Conservation (phyloP, 2,329 filamentous ascomycete species). For the Talaromyces sp. region DNA sequence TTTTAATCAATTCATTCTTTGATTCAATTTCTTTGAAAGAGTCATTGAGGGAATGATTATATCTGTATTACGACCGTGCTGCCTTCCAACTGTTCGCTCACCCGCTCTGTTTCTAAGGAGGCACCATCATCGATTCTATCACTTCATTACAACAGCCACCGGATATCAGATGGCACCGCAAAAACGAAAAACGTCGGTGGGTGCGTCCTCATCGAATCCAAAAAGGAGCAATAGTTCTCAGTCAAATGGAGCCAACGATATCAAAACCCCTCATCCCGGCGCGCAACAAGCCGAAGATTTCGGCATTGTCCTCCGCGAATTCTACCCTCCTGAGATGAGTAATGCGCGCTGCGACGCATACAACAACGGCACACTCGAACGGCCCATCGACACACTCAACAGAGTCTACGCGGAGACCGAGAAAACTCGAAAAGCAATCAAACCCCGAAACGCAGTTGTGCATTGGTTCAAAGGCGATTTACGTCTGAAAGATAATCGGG, state of each 20-base stretch:
- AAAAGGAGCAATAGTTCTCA: not conserved
- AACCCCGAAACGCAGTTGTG: constrained; percentile 62
- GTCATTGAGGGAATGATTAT: not conserved
- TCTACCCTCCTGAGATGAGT: constrained; percentile 83
- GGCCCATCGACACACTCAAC: constrained; percentile 68
- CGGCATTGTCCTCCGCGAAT: constrained; percentile 67
- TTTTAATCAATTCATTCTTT: not conserved
- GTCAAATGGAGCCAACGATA: not conserved
- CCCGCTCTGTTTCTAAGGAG: not conserved
- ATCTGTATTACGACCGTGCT: not conserved
- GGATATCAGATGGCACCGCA: not conserved
- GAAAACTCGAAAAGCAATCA: constrained; percentile 50
- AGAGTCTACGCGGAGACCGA: constrained; percentile 61
- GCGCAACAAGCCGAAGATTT: constrained; percentile 46
- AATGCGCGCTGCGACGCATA: constrained; percentile 74
- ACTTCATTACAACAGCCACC: not conserved
- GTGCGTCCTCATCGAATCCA: not conserved
- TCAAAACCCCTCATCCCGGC: constrained; percentile 28
- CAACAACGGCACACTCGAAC: constrained; percentile 62
- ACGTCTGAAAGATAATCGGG: constrained; percentile 69
- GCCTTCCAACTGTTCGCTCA: not conserved
- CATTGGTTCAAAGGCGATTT: constrained; percentile 92
- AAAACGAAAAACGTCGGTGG: constrained; percentile 8
- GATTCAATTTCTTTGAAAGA: too few relatives aligned
- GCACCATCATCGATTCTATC: not conserved